Base-by-base conservation (phyloP, 2,329 filamentous ascomycete species). In the Aspergillus pseudoglaucus region DNA sequence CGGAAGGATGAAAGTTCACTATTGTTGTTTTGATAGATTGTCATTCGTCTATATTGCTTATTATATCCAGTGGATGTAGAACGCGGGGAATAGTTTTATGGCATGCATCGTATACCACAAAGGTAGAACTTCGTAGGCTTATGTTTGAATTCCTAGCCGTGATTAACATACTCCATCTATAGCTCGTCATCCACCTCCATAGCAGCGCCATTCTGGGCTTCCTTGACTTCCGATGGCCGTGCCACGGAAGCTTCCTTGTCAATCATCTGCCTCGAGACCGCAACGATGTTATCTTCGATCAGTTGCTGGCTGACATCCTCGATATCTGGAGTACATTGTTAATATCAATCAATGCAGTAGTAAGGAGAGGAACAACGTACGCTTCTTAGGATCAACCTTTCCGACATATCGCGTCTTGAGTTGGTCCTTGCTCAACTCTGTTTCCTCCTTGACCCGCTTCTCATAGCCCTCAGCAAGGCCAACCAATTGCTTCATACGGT, bases 351-450 rank as follows among this genome's bases (percentile, higher is more conserved):
- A 18, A 40, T 22, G 40, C 14, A 7, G n/a, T 18, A 14, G 23
- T 22, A 23, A 25, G 25, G 1, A 15, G 45, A 32, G 27, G 39
- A 8, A 32, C 15, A 33, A 74, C 77, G 49, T 70, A 81, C 78
- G 94, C 79, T 98, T 98, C 85, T 98, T 98, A 48, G 93, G 93
- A 64, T 98, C 93, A 49, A 97, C 84, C 76, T 98, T 98, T 71
- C 93, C 93, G 32, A 98, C 93, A 69, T 98, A 98, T 77, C 93
- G 84, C 47, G 93, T 98, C 83, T 97, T 96, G 53, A 98, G 80
- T 70, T 98, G 93, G 39, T 98, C 93, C 76, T 95, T 95, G 35
- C 85, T 94, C 67, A 98, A 74, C 72, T 97, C 91, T 10, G 90
- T 95, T 78, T 98, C 93, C 75, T 98, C 94, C 78, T 95, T 96